Evolutionary conservation across 306 rosid genomes (phyloP).

Genomic region (Inga leiocalycina): DNA sequence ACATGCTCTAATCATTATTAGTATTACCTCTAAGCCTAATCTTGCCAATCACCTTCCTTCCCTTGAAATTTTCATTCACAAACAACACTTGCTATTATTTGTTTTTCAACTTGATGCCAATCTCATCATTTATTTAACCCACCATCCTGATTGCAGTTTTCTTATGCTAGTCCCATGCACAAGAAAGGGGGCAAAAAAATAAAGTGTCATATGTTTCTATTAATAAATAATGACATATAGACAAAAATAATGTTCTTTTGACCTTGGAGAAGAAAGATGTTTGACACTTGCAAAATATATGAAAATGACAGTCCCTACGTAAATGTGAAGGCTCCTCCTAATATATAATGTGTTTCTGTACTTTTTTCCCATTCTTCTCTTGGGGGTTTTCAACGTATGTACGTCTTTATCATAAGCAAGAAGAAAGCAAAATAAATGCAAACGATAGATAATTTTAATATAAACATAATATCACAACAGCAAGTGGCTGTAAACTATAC

Average conservation of each 20-base stretch:
- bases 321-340: neutral
- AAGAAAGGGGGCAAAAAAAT: too few relatives aligned
- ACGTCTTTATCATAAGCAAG: neutral
- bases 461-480: neutral
- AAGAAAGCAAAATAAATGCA: neutral
- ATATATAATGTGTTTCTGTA: neutral
- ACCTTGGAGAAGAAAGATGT: neutral
- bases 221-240: neutral
- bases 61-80: neutral
- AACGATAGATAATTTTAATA: neutral
- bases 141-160: neutral
- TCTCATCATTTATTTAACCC: neutral
- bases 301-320: neutral
- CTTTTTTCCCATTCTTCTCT: neutral
- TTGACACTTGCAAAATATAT: neutral
- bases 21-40: neutral
- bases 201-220: too few relatives aligned
- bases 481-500: neutral
- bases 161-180: too few relatives aligned
- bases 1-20: constrained; percentile 22
- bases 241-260: neutral
- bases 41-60: neutral
- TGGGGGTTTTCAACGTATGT: neutral
- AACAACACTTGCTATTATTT: neutral
- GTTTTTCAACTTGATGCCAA: neutral